A percentile compares a stretch with the other conserved stretches of the same genome.
These are phyloP conservation scores for Neoboletus subvelutipes DNA, from an alignment of 768 basidiomycete genomes.

Conservation along the genomic window DNA sequence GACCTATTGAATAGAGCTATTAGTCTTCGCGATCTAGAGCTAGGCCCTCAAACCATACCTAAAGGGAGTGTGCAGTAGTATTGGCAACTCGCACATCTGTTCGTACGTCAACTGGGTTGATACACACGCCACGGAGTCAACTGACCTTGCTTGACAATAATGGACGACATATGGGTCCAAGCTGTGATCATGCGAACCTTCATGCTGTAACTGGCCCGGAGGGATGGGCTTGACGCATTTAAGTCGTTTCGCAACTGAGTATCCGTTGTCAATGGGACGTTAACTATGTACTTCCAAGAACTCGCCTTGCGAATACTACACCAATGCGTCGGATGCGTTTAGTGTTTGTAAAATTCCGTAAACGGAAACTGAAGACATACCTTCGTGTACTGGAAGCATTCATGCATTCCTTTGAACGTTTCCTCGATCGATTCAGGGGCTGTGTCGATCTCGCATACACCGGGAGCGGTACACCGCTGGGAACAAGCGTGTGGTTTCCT, in stretches of 20 bases:
- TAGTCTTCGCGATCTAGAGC: not conserved
- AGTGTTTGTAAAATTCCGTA: not conserved
- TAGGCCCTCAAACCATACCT: constrained; percentile 33
- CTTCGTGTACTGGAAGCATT: constrained; percentile 64
- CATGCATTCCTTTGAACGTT: constrained; percentile 58
- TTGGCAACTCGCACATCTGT: constrained; percentile 52
- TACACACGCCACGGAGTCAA: not conserved
- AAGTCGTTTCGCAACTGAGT: constrained; percentile 48
- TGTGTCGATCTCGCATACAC: constrained; percentile 58
- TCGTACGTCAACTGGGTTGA: constrained; percentile 1
- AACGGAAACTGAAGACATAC: constrained; percentile 26
- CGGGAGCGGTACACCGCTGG: constrained; percentile 42
- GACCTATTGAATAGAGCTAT: constrained; percentile 37
- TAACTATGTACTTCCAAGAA: not conserved
- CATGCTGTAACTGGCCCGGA: constrained; percentile 40
- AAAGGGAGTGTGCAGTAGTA: constrained; percentile 57
- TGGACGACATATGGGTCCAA: constrained; percentile 44
- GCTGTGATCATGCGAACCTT: constrained; percentile 51
- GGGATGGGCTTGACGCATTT: constrained; percentile 49
- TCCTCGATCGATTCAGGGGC: constrained; percentile 57
- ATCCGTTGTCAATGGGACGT: not conserved
- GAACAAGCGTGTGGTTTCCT: constrained; percentile 50
- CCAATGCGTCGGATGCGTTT: not conserved
- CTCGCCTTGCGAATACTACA: constrained; percentile 55
- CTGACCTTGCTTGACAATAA: constrained; percentile 50